Conservation (phyloP, 2,329 filamentous ascomycete genomes). For the Aspergillus vadensis region DNA sequence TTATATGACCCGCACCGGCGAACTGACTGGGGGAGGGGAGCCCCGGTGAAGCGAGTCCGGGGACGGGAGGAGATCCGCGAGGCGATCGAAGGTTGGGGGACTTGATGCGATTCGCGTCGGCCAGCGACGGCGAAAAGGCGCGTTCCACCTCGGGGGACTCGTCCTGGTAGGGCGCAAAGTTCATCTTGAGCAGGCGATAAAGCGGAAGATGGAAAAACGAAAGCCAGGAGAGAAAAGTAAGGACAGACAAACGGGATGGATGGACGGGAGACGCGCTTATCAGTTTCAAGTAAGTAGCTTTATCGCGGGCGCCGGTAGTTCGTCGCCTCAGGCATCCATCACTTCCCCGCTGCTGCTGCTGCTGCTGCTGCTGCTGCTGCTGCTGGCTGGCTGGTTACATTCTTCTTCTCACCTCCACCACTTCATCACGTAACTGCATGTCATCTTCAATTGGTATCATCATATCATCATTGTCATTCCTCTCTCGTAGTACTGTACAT, state of each 20-base stretch:
- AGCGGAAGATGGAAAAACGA: slow-evolving; percentile 5
- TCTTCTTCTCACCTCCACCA: neutral
- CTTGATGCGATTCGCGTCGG: slow-evolving; percentile 46
- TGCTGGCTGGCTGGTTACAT: neutral
- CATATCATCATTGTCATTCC: neutral
- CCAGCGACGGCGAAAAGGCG: slow-evolving; percentile 71
- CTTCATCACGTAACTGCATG: neutral
- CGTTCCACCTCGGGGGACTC: slow-evolving; percentile 82
- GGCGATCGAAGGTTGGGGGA: slow-evolving; percentile 58
- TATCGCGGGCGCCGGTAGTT: neutral
- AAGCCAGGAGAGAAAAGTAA: neutral
- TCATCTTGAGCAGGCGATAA: slow-evolving; percentile 57
- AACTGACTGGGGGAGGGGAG: slow-evolving; percentile 45
- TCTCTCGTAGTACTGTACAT: slow-evolving; percentile 25
- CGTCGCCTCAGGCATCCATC: slow-evolving; percentile 7
- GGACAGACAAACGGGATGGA: neutral
- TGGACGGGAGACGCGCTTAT: neutral
- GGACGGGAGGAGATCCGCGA: slow-evolving; percentile 51
- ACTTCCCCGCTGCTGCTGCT: neutral
- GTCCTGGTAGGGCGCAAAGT: slow-evolving; percentile 97
- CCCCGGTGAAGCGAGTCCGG: slow-evolving; percentile 46
- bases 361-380: no score
- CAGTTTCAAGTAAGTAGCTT: neutral
- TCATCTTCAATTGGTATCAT: slow-evolving; percentile 23
- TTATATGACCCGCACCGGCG: slow-evolving; percentile 32